Evolutionary conservation across 2,329 filamentous ascomycete genomes (phyloP).

Genomic region (Beauveria brongniartii): DNA sequence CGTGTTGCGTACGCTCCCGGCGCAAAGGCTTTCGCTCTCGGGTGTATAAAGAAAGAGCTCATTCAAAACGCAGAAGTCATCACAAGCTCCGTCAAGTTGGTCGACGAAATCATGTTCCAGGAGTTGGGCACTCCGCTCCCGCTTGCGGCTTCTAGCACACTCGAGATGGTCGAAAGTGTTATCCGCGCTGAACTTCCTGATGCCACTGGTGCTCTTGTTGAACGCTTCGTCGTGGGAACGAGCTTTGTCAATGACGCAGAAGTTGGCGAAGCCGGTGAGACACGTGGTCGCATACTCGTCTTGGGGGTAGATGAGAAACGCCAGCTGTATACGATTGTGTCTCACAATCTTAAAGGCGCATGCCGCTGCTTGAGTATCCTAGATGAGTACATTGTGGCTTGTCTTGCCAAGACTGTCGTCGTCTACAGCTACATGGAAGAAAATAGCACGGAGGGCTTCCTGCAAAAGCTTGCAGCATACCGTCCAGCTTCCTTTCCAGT

Average conservation of each 20-base stretch:
- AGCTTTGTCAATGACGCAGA: constrained; percentile 62
- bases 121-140: constrained; percentile 61
- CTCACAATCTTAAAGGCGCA: constrained; percentile 64
- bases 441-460: constrained; percentile 44
- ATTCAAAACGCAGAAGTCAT: constrained; percentile 65
- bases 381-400: constrained; percentile 71
- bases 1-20: constrained; percentile 76
- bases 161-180: constrained; percentile 78
- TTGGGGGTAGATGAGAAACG: constrained; percentile 73
- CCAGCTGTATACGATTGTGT: constrained; percentile 62
- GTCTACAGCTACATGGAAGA: constrained; percentile 48
- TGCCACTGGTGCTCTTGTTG: constrained; percentile 46
- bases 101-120: constrained; percentile 83
- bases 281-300: constrained; percentile 68
- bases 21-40: constrained; percentile 76
- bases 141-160: constrained; percentile 39
- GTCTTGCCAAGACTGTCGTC: constrained; percentile 78
- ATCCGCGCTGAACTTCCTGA: constrained; percentile 66
- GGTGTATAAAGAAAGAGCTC: constrained; percentile 71
- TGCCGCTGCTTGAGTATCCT: constrained; percentile 73
- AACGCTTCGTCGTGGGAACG: constrained; percentile 88
- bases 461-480: constrained; percentile 68
- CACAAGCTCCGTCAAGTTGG: constrained; percentile 74
- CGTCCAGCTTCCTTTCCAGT: constrained; percentile 78
- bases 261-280: constrained; percentile 37